A percentile compares a stretch with the other conserved stretches of the same genome.
Conservation (phyloP, 1,284 basidiomycete genomes). For the Mixia osmundae region DNA sequence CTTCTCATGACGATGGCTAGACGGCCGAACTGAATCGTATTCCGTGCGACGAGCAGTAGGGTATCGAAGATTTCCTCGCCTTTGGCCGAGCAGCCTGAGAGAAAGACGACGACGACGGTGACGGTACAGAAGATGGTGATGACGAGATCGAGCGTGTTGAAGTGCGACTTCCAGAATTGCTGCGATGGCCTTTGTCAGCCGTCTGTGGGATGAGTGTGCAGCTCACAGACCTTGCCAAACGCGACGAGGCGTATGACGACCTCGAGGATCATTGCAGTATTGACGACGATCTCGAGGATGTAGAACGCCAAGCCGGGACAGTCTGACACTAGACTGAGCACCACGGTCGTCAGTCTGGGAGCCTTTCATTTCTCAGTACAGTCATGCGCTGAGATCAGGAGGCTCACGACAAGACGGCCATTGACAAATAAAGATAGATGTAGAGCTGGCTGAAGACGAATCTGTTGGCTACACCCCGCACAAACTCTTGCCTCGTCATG, state of each 20-base stretch:
- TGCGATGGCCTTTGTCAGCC: conserved; percentile 20
- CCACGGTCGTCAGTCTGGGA: conserved; percentile 48
- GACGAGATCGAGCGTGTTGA: conserved; percentile 20
- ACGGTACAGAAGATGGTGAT: conserved; percentile 41
- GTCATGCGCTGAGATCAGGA: conserved; percentile 3
- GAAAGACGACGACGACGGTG: conserved; percentile 61
- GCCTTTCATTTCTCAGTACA: conserved; percentile 1
- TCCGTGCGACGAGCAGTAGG: conserved; percentile 62
- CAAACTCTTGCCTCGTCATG: conserved; percentile 47
- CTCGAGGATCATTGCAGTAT: conserved; percentile 68
- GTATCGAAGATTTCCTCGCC: conserved; percentile 83
- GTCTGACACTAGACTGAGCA: conserved; percentile 43
- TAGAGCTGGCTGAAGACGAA: conserved; percentile 17
- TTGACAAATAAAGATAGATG: conserved; percentile 51
- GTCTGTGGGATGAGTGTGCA: not conserved
- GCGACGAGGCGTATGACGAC: conserved; percentile 69
- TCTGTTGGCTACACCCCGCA: conserved; percentile 48
- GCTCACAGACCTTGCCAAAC: conserved; percentile 48
- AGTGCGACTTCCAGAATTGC: conserved; percentile 89
- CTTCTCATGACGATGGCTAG: conserved; percentile 72
- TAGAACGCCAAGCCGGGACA: conserved; percentile 42
- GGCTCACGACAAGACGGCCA: conserved; percentile 48
- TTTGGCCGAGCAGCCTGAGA: conserved; percentile 52
- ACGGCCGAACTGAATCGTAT: conserved; percentile 37
- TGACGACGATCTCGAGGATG: conserved; percentile 71